Percentiles rank a stretch among this genome's conserved stretches.
phyloP scores from a whole-genome alignment of 495 filamentous ascomycete species.

The Pseudotulostoma volvatum region DNA sequence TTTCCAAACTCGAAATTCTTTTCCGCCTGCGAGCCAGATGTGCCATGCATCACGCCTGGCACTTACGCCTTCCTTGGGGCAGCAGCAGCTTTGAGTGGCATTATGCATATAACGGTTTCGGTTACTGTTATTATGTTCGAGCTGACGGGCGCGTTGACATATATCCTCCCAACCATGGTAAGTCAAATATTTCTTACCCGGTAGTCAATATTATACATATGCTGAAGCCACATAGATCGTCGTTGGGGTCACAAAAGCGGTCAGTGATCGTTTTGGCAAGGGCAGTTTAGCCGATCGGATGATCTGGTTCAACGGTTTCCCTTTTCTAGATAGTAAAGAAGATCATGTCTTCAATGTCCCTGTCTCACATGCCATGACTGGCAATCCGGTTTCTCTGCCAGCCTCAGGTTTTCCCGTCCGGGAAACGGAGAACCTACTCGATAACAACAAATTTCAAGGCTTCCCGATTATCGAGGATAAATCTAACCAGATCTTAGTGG shows the following conservation, averaged over 20 bases:
- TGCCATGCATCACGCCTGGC: constrained; percentile 92
- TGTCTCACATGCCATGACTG: constrained; percentile 84
- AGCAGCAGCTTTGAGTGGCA: constrained; percentile 86
- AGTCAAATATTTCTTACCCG: constrained; percentile 4
- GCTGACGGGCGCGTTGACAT: constrained; percentile 82
- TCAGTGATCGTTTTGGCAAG: constrained; percentile 80
- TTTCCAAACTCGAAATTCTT: constrained; percentile 75
- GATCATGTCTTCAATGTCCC: constrained; percentile 95
- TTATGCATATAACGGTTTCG: constrained; percentile 94
- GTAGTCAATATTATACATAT: constrained; percentile 3
- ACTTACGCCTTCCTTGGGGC: constrained; percentile 93
- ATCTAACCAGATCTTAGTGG: constrained; percentile 53
- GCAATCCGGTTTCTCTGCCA: constrained; percentile 55
- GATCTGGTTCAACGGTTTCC: constrained; percentile 99
- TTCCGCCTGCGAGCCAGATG: constrained; percentile 70
- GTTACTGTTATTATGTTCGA: constrained; percentile 99
- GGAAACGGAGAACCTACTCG: constrained; percentile 57
- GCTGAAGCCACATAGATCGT: constrained; percentile 46
- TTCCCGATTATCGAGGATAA: constrained; percentile 82
- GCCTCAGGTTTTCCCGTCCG: constrained; percentile 57
- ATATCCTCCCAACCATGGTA: constrained; percentile 91
- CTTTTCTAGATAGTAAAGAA: constrained; percentile 95
- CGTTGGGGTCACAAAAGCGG: constrained; percentile 89
- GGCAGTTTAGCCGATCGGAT: constrained; percentile 95
- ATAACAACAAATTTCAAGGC: constrained; percentile 77